Evolutionary conservation across 495 filamentous ascomycete genomes (phyloP), one percentile per base, ranked within the genome.

Genomic region (Penicillium simplicissimum): DNA sequence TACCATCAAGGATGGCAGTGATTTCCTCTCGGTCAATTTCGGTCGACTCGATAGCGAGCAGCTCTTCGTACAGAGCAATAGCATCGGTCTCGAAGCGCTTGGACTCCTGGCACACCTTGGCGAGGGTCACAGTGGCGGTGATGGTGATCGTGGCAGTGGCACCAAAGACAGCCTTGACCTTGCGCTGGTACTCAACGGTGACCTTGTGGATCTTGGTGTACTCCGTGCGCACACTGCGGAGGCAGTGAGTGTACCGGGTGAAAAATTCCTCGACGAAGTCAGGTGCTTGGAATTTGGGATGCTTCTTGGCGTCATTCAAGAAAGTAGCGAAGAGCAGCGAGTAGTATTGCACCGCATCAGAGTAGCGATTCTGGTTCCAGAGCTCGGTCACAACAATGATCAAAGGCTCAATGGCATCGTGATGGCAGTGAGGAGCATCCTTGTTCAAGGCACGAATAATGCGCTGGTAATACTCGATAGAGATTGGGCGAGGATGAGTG

Each of bases 301-400:
- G 70, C 52, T 68, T 58, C 60, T 75, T 69, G 10, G 71, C 62
- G 36, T 75, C 59, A 48, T 67, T 59, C 38, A 78, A 52, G 52
- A 65, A 70, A 9, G 69, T 75, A 17, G 69, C 69, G 66, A 76
- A 76, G 28, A 78, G 62, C 55, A 76, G 53, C 15, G 61, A 58
- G 55, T 67, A 75, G 52, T 71, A 74, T 14, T 59, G 51, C 23
- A 76, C 58, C 15, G 72, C 75, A 35, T 78, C 75, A 0, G 71
- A 58, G 59, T 73, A 78, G 17, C 74, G 72, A 15, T 43, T 75
- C 56, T 78, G 71, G 55, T 62, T 73, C 61, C 65, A 70, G 0
- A 78, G 67, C 57, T 78, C 75, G 6, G 65, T 75, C n/a, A 67
- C 64, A 14, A 78, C 71, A 36, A 78, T 70, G n/a, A 76, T 52